Conservation (phyloP, 139 green algal species). For the Chlamydomonas sp. region DNA sequence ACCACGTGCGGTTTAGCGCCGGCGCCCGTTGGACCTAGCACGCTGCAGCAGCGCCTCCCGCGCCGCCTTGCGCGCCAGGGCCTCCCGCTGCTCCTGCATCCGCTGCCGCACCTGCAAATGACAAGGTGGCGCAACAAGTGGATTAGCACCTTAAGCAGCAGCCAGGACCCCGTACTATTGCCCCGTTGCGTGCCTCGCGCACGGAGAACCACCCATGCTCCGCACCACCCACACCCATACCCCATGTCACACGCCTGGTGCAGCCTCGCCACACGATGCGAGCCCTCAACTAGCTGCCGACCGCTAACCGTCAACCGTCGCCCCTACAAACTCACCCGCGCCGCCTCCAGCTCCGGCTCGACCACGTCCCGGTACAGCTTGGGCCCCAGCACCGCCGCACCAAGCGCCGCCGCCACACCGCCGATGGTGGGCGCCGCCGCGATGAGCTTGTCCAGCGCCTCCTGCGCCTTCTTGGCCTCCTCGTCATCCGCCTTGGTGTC, state of each 20-base stretch:
- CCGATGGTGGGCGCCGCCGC: background rate
- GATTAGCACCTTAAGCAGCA: background rate
- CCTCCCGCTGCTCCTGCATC: slow-evolving; percentile 33
- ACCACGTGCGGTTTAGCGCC: background rate
- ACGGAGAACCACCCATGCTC: background rate
- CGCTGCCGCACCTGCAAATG: slow-evolving; percentile 10
- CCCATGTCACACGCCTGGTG: too few species aligned
- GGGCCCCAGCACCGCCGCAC: background rate
- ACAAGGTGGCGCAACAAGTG: background rate
- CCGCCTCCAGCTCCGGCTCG: slow-evolving; percentile 33
- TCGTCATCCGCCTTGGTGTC: background rate
- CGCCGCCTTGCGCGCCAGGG: background rate
- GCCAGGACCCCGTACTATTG: background rate
- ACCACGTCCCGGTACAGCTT: slow-evolving; percentile 16
- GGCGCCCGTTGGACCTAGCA: slow-evolving; percentile 2
- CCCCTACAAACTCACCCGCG: background rate
- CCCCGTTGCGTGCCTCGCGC: background rate
- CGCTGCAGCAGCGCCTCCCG: slow-evolving; percentile 28
- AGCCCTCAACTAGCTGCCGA: too few species aligned
- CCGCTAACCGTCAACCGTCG: background rate
- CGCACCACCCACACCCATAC: too few species aligned
- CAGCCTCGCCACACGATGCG: too few species aligned
- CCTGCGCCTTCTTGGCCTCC: background rate
- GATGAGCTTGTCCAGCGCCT: background rate
- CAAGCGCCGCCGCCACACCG: background rate